Base-by-base conservation (phyloP, 306 rosid genomes). In the Malus sylvestris region DNA sequence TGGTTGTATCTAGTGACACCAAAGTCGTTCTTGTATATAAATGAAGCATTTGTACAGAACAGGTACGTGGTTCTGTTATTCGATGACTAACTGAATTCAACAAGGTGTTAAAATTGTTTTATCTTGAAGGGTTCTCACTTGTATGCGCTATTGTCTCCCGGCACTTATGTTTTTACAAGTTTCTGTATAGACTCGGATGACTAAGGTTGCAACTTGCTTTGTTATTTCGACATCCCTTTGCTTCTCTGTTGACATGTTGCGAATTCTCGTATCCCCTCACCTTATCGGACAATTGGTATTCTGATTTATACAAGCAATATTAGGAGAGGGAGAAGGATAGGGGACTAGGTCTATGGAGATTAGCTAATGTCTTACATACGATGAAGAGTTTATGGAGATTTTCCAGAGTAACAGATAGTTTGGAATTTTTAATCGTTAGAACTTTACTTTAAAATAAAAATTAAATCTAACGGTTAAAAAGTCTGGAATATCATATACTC, bases 11-110 rank as follows among this genome's bases (percentile, higher is more conserved):
- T 65, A 61, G 85, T 70, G 60, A 10, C 68, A 42, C 68, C 55
- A 0, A 45, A 58, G 66, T 33, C 79, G 67, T 81, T 80, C 73
- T 79, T 81, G 84, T 81, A 79, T 22, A 80, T 81, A 82, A 46
- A 52, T 40, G 65, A 79, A 70, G 67, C 63, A 70, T 73, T 58
- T 88, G 92, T 88, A 83, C 87, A 90, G 81, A 83, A 79, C 78
- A 79, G 67, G 71, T 68, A 8, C 65, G 53, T 80, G 52, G 82
- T 63, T 79, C 71, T 76, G 55, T 52, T 81, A 42, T 78, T 68
- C 53, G 71, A 69, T 84, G 75, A 55, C 92, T 80, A 82, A 85
- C 88, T 79, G 71, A 74, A 73, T 83, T 74, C 83, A 78, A 75
- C 67, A 69, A 35, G 80, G 76, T 67, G 72, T 80, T 61, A 71